Evolutionary conservation across 306 rosid genomes (phyloP).

Genomic region (Cyclanthera cordifolia): DNA sequence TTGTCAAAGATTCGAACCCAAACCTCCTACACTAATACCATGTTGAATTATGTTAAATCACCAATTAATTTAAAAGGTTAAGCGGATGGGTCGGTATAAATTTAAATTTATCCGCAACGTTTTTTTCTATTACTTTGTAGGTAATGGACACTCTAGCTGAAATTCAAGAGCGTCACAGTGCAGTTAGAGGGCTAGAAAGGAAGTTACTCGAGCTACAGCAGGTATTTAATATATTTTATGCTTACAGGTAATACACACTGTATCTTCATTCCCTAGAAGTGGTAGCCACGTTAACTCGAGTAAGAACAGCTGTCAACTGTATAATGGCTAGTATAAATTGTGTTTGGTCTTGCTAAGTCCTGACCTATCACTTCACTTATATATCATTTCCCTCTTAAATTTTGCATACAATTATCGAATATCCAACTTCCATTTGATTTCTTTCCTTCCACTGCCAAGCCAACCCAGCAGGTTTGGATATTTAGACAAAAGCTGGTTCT

Average conservation of each 20-base stretch:
- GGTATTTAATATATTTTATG: constrained; percentile 29
- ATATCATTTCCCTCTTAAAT: not conserved
- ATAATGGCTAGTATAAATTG: not conserved
- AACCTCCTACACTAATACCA: too few relatives aligned
- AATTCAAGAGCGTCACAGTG: constrained; percentile 91
- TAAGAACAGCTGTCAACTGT: not conserved
- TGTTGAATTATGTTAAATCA: too few relatives aligned
- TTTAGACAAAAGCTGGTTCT: not conserved
- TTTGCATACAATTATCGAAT: not conserved
- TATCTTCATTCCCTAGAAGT: not conserved
- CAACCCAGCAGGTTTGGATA: not conserved
- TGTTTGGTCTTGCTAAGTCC: not conserved
- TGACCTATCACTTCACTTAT: too few relatives aligned
- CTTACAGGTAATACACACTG: not conserved
- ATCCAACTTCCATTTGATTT: not conserved
- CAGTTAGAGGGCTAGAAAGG: constrained; percentile 79
- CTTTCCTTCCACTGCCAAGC: not conserved
- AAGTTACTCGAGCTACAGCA: constrained; percentile 87
- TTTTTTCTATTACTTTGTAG: constrained; percentile 30
- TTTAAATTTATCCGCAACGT: too few relatives aligned
- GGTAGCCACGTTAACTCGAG: not conserved
- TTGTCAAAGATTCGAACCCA: too few relatives aligned
- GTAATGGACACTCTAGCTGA: constrained; percentile 82
- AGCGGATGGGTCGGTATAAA: too few relatives aligned
- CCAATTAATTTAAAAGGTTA: too few relatives aligned